Evolutionary conservation across 306 rosid species (phyloP), one percentile per base, ranked within the genome.

Genomic region (Senna siamea): DNA sequence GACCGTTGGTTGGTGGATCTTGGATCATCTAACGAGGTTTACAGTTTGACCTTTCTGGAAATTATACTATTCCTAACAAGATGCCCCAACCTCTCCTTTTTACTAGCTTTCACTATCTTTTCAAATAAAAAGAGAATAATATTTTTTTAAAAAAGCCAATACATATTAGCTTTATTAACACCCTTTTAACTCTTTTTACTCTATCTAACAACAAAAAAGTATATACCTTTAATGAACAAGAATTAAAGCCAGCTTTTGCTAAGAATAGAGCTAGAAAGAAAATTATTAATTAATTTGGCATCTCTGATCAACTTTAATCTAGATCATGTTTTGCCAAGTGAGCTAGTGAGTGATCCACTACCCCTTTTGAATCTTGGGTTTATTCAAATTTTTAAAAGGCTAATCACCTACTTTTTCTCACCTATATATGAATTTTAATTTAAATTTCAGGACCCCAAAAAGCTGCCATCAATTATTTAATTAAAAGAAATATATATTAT

Each of bases 391-490:
- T 75, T 71, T 34, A 75, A 70, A 18, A 77, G 57, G 47, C 81
- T 28, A 56, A 60, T 71, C 52, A 55, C 77, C 78, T 60, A 79
- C 81, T 69, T 77, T 12, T 84, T 7, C 40, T 64, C 17, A 12
- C 77, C 60, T 55, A 26, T 46, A n/a, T 5, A 37, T 26, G 2
- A 26, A 3, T 66, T 35, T 51, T 70, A 55, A 59, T 75, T 69
- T 62, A 66, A 72, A 66, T 52, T 62, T 22, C 70, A 58, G 73
- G 76, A 66, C 15, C 72, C 82, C 2, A 32, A 79, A 85, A 81
- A 85, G 86, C 80, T 83, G 86, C 78, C 62, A 69, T 41, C 66
- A 83, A 85, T 72, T 81, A 76, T 26, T 18, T 52, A 63, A 74
- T 18, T 52, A 63, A 74, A 80, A 26, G 30, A 26, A 26, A 26